Percentiles rank a stretch among this genome's conserved stretches.
Conservation (phyloP, 108 stramenopile genomes). For the Fistulifera pelliculosa region DNA sequence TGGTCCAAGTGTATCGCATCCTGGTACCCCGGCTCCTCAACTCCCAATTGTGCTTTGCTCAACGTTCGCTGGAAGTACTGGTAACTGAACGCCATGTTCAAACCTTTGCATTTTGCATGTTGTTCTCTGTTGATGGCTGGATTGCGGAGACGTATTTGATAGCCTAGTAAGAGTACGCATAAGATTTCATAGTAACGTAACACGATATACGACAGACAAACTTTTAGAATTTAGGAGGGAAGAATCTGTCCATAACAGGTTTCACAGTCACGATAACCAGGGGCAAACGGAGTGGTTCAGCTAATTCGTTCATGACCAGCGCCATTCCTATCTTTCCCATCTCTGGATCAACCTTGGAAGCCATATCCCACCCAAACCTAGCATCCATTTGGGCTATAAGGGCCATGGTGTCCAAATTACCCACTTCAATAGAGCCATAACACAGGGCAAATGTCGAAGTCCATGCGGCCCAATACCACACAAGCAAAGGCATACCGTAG, state of each 20-base stretch:
- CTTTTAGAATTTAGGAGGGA: conserved; percentile 38
- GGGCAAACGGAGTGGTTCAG: conserved; percentile 74
- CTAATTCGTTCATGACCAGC: conserved; percentile 66
- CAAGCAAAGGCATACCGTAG: conserved; percentile 70
- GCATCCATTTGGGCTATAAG: conserved; percentile 44
- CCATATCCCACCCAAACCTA: conserved; percentile 40
- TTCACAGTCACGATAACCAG: conserved; percentile 80
- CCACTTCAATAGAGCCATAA: conserved; percentile 63
- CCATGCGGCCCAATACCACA: conserved; percentile 78
- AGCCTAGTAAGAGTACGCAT: too few relatives aligned
- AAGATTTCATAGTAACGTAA: too few relatives aligned
- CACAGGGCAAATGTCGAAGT: conserved; percentile 41
- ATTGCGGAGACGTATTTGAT: too few relatives aligned
- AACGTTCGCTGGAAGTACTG: not conserved
- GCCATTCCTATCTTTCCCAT: conserved; percentile 69
- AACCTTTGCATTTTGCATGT: too few relatives aligned
- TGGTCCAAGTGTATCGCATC: conserved; percentile 24
- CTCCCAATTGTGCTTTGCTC: conserved; percentile 18
- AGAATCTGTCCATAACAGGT: conserved; percentile 63
- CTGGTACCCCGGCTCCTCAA: conserved; percentile 18
- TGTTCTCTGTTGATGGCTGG: too few relatives aligned
- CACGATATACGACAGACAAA: too few relatives aligned
- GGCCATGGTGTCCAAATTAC: conserved; percentile 62
- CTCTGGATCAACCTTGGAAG: conserved; percentile 58
- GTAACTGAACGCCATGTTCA: too few relatives aligned